phyloP scores from a whole-genome alignment of 257 asterid genomes.

The Ligustrum vulgare region DNA sequence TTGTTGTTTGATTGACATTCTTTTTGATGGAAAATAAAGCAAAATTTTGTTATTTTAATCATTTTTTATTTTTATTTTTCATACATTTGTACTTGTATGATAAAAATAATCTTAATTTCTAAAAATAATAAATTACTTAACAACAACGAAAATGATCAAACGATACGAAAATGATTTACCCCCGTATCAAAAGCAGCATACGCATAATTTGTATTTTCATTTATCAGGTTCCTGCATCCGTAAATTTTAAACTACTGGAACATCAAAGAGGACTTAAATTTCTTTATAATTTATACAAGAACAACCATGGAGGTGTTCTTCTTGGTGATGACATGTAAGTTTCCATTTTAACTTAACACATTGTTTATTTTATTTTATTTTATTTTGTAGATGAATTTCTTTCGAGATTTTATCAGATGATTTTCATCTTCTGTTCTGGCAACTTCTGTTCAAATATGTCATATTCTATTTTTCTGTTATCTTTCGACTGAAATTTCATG shows the following conservation, averaged over 20 bases:
- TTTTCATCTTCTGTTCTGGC: neutral
- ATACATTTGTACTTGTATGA: too few relatives aligned
- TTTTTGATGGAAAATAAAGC: too few relatives aligned
- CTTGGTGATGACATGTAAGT: conserved; percentile 97
- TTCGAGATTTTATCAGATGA: neutral
- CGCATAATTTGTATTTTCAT: neutral
- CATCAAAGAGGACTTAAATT: conserved; percentile 88
- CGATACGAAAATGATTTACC: too few relatives aligned
- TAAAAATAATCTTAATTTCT: too few relatives aligned
- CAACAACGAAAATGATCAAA: too few relatives aligned
- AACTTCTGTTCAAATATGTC: neutral
- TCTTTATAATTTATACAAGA: conserved; percentile 69
- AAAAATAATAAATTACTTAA: too few relatives aligned
- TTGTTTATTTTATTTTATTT: conserved; percentile 3
- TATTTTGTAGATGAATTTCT: conserved; percentile 12
- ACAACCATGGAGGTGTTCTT: conserved; percentile 91
- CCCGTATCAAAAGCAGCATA: too few relatives aligned
- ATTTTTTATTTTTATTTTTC: too few relatives aligned
- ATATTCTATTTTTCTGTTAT: conserved; percentile 1
- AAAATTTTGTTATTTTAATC: too few relatives aligned
- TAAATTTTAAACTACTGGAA: conserved; percentile 84
- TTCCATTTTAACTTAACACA: conserved; percentile 8
- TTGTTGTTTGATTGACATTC: too few relatives aligned
- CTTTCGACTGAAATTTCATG: neutral
- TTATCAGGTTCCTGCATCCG: conserved; percentile 82